Percentiles rank a stretch among this genome's conserved stretches.
Conservation (phyloP, 1,284 basidiomycete species). For the Fomitopsis pinicola region DNA sequence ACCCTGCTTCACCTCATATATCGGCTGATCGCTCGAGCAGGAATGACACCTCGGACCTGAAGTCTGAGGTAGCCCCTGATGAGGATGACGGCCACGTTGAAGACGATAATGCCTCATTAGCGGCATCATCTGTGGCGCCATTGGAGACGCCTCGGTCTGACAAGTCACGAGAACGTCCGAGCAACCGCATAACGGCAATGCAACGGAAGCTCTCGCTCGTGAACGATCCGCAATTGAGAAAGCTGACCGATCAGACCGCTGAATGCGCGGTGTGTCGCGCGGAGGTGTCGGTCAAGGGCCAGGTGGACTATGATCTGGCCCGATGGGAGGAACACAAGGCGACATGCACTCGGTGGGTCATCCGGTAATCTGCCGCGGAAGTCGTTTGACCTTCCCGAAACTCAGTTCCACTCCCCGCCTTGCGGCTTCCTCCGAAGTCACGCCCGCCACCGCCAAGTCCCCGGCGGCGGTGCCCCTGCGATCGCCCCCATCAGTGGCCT, state of each 20-base stretch:
- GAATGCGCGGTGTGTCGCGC: slow-evolving; percentile 47
- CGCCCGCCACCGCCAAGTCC: background rate
- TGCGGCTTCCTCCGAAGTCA: background rate
- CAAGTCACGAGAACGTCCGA: slow-evolving; percentile 45
- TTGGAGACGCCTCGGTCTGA: slow-evolving; percentile 10
- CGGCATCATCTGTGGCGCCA: slow-evolving; percentile 9
- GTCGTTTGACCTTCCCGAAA: background rate
- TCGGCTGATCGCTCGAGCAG: background rate
- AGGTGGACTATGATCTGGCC: slow-evolving; percentile 50
- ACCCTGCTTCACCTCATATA: background rate
- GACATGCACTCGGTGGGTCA: slow-evolving; percentile 38
- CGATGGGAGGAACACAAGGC: slow-evolving; percentile 59
- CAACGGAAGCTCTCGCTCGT: slow-evolving; percentile 55
- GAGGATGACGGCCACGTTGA: slow-evolving; percentile 22
- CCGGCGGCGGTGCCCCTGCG: slow-evolving; percentile 14
- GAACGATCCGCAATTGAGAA: slow-evolving; percentile 54
- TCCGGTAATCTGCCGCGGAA: background rate
- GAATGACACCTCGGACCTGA: slow-evolving; percentile 1
- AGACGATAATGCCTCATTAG: slow-evolving; percentile 20
- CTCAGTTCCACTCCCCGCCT: slow-evolving; percentile 3
- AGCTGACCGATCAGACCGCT: slow-evolving; percentile 39
- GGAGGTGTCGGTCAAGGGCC: slow-evolving; percentile 39
- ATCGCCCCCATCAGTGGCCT: slow-evolving; percentile 33
- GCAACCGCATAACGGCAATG: slow-evolving; percentile 50
- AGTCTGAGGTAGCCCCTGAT: slow-evolving; percentile 16